phyloP scores from a whole-genome alignment of 1,284 basidiomycete species.

The Boletus nobilissimus region DNA sequence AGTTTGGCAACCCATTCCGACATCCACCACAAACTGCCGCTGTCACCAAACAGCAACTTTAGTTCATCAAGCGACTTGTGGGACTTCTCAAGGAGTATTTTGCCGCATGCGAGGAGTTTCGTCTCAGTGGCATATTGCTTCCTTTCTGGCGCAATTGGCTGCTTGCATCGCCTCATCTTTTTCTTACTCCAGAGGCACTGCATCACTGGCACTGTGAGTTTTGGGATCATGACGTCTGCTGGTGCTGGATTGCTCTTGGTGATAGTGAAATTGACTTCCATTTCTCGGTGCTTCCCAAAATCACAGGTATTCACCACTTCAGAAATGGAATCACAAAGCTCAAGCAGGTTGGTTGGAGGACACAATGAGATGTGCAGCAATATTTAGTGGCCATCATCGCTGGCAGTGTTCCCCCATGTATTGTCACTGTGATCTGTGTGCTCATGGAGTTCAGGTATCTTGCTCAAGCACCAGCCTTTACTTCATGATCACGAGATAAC shows the following conservation, averaged over 20 bases:
- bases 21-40: background rate
- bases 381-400: constrained; percentile 10
- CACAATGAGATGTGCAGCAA: constrained; percentile 17
- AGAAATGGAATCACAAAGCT: background rate
- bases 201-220: background rate
- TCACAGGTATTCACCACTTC: constrained; percentile 11
- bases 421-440: background rate
- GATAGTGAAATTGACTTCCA: constrained; percentile 1
- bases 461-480: background rate
- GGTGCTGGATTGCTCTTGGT: background rate
- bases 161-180: background rate
- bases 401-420: background rate
- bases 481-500: background rate
- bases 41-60: background rate
- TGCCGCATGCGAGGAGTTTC: background rate
- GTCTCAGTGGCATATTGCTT: background rate
- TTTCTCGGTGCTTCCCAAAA: constrained; percentile 17
- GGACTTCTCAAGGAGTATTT: background rate
- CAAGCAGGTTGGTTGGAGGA: background rate
- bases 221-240: constrained; percentile 22
- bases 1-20: background rate
- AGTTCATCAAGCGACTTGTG: background rate
- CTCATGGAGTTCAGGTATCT: background rate
- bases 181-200: constrained; percentile 12
- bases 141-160: constrained; percentile 4